Percentiles rank a stretch among this genome's conserved stretches.
Conservation (phyloP, 2,329 filamentous ascomycete genomes). For the Neofusicoccum sp. region DNA sequence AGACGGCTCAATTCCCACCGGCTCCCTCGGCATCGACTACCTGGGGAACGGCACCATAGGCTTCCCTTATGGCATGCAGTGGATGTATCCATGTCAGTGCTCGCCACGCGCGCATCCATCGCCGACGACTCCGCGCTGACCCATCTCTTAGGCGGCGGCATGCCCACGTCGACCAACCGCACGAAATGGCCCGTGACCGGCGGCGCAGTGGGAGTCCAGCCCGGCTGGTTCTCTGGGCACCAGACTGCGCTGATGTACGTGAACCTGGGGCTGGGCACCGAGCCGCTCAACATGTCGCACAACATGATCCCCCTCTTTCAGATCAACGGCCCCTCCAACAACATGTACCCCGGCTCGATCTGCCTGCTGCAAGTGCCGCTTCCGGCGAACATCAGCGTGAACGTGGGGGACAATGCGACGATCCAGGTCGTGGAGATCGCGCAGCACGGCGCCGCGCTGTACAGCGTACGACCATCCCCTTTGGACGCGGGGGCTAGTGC, state of each 20-base stretch:
- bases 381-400: constrained; percentile 69
- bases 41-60: constrained; percentile 42
- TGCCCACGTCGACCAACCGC: constrained; percentile 75
- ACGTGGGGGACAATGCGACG: constrained; percentile 83
- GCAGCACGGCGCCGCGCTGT: constrained; percentile 80
- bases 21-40: constrained; percentile 49
- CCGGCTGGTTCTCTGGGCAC: constrained; percentile 95
- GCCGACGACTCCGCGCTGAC: neutral
- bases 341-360: constrained; percentile 83
- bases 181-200: constrained; percentile 89
- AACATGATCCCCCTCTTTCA: constrained; percentile 80
- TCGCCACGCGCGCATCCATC: neutral
- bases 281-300: constrained; percentile 85
- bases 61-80: constrained; percentile 90
- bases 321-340: constrained; percentile 77
- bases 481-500: neutral
- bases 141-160: constrained; percentile 72
- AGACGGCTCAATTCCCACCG: constrained; percentile 40
- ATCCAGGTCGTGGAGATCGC: constrained; percentile 87
- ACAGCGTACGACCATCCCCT: constrained; percentile 60
- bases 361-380: constrained; percentile 89
- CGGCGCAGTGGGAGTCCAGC: constrained; percentile 86
- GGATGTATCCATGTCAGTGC: constrained; percentile 87
- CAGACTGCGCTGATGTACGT: constrained; percentile 80
- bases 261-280: constrained; percentile 84